Evolutionary conservation across 2,329 filamentous ascomycete genomes (phyloP).

Genomic region (Amauroascus verrucosus): DNA sequence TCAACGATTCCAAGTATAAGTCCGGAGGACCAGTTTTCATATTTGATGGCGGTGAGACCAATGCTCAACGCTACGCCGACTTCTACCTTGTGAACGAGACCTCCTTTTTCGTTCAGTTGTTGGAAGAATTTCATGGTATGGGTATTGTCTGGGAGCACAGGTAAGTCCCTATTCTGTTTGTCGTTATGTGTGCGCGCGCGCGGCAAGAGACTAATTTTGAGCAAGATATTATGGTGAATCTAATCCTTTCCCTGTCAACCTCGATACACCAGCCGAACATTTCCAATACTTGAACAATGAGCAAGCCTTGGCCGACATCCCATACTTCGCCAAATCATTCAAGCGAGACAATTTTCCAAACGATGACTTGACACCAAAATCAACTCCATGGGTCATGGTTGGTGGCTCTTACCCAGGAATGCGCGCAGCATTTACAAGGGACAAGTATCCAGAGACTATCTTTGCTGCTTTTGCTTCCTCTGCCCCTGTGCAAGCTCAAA

Average conservation of each 20-base stretch:
- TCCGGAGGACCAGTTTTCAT: constrained; percentile 44
- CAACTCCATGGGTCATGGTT: constrained; percentile 39
- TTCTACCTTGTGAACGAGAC: constrained; percentile 24
- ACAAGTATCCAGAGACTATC: constrained; percentile 35
- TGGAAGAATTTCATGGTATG: constrained; percentile 30
- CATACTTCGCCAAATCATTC: constrained; percentile 37
- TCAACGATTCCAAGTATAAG: constrained; percentile 45
- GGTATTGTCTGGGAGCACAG: constrained; percentile 38
- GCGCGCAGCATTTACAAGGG: constrained; percentile 36
- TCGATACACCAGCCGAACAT: constrained; percentile 31
- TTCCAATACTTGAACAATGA: constrained; percentile 35
- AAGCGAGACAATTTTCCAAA: constrained; percentile 24
- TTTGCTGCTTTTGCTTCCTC: constrained; percentile 35
- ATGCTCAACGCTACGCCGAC: constrained; percentile 33
- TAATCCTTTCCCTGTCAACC: constrained; percentile 29
- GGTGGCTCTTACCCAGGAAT: constrained; percentile 40
- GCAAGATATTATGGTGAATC: constrained; percentile 36
- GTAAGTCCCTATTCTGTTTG: constrained; percentile 19
- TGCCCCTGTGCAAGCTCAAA: constrained; percentile 38
- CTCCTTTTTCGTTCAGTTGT: constrained; percentile 25
- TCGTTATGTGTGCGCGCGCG: not conserved
- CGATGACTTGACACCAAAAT: constrained; percentile 31
- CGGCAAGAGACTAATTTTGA: not conserved
- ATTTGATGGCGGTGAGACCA: constrained; percentile 41
- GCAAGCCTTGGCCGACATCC: constrained; percentile 38